phyloP scores from a whole-genome alignment of 2,329 filamentous ascomycete species.

The Thielaviopsis ethacetica region DNA sequence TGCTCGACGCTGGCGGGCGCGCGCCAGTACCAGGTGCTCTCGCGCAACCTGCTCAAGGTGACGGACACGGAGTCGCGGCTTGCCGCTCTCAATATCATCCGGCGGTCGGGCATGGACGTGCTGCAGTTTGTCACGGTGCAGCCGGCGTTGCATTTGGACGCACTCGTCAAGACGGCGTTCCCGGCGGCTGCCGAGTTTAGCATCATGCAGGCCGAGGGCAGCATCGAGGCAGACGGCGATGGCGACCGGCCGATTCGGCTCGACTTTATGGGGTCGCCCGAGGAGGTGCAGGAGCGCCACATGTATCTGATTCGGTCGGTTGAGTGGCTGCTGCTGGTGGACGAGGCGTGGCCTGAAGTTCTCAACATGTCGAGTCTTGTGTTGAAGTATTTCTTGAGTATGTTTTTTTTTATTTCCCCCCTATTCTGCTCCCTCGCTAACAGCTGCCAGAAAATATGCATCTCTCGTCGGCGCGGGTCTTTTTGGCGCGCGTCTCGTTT shows the following conservation, averaged over 20 bases:
- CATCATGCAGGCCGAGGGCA: constrained; percentile 26
- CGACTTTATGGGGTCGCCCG: constrained; percentile 46
- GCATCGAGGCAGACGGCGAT: constrained; percentile 32
- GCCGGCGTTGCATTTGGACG: constrained; percentile 33
- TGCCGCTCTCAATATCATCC: constrained; percentile 57
- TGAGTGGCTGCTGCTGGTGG: constrained; percentile 69
- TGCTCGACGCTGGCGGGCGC: constrained; percentile 57
- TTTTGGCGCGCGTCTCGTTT: constrained; percentile 36
- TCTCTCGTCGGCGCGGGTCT: constrained; percentile 36
- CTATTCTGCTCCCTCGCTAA: constrained; percentile 11
- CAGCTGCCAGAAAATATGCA: constrained; percentile 28
- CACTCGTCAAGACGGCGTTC: constrained; percentile 23
- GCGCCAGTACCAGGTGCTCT: constrained; percentile 54
- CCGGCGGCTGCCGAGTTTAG: constrained; percentile 20
- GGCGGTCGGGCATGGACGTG: constrained; percentile 55
- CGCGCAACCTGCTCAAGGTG: constrained; percentile 60
- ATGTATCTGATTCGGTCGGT: constrained; percentile 59
- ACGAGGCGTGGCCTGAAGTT: constrained; percentile 54
- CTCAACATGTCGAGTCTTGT: constrained; percentile 52
- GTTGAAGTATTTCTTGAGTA: constrained; percentile 75
- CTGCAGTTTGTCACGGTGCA: constrained; percentile 59
- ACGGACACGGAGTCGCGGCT: constrained; percentile 47
- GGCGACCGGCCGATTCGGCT: constrained; percentile 49
- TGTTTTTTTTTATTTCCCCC: constrained; percentile 22
- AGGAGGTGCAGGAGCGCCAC: constrained; percentile 46